Base-by-base conservation (phyloP, 257 asterid genomes). In the Solanum appendiculatum region DNA sequence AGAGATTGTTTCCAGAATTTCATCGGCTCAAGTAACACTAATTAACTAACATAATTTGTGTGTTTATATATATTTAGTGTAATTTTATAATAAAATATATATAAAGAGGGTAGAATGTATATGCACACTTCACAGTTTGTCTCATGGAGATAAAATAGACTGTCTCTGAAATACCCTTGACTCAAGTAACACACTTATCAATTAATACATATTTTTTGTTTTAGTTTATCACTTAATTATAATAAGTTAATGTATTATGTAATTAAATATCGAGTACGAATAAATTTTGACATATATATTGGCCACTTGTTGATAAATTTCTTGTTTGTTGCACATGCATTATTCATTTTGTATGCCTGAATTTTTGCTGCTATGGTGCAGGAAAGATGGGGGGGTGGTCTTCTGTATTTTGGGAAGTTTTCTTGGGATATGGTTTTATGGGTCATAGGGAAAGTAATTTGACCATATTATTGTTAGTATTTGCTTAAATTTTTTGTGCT, bases 291-390 rank as follows among this genome's bases (percentile, higher is more conserved):
- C 15, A 23, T n/a, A 63, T 16, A 78, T 44, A 42, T 25, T 78
- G 2, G 66, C 85, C 66, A 46, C 85, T 46, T 80, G 85, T 29
- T 80, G 42, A 1, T 80, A n/a, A 69, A 11, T 27, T 80, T 80
- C 18, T 46, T 80, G 40, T 80, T 80, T 80, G 2, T 46, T 80
- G 66, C 85, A 80, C 85, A 80, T 46, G 66, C 27, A 46, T 80
- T 80, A 80, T 80, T 80, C 85, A 80, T 80, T 80, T 80, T 80
- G 85, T 80, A 80, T 80, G 66, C 85, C 66, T 80, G 85, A 80
- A 46, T 16, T 21, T 34, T 58, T 83, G 86, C 75, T 63, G 70
- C 54, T 83, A 58, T 54, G 23, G 56, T 34, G 86, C 86, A 56
- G 56, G 14, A 54, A 63, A 83, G 34, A 63, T 83, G 54, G 86